Conservation (phyloP, 2,329 filamentous ascomycete genomes). For the Chrysoporthe puriensis region DNA sequence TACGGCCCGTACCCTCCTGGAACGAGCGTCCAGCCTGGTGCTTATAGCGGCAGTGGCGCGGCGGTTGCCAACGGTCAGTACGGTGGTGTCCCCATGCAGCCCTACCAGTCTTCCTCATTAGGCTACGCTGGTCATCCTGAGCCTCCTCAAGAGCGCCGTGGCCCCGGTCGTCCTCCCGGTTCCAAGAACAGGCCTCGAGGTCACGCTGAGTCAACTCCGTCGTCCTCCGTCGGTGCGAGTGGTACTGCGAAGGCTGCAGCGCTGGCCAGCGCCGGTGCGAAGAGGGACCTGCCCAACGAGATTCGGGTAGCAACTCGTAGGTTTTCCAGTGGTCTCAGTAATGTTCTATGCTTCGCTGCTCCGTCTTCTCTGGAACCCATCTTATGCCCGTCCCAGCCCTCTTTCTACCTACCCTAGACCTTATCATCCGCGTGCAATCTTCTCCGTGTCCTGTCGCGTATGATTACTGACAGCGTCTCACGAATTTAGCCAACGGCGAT, state of each 20-base stretch:
- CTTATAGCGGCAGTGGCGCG: background rate
- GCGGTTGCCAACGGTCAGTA: constrained; percentile 1
- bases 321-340: background rate
- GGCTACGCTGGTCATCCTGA: constrained; percentile 8
- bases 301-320: constrained; percentile 27
- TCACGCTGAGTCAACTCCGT: background rate
- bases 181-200: constrained; percentile 23
- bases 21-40: background rate
- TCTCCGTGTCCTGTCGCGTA: background rate
- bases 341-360: background rate
- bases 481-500: background rate
- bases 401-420: background rate
- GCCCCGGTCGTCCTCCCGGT: constrained; percentile 26
- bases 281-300: constrained; percentile 21
- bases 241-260: constrained; percentile 26
- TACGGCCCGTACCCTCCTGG: constrained; percentile 13
- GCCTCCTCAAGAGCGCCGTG: constrained; percentile 26
- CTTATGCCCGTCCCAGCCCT: background rate
- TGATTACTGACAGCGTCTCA: background rate
- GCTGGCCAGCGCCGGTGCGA: constrained; percentile 26
- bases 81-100: constrained; percentile 4
- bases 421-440: background rate
- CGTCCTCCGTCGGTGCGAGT: background rate
- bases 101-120: background rate
- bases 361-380: background rate